Base-by-base conservation (phyloP, 176 grass and related monocot genomes). In the Puya raimondii region DNA sequence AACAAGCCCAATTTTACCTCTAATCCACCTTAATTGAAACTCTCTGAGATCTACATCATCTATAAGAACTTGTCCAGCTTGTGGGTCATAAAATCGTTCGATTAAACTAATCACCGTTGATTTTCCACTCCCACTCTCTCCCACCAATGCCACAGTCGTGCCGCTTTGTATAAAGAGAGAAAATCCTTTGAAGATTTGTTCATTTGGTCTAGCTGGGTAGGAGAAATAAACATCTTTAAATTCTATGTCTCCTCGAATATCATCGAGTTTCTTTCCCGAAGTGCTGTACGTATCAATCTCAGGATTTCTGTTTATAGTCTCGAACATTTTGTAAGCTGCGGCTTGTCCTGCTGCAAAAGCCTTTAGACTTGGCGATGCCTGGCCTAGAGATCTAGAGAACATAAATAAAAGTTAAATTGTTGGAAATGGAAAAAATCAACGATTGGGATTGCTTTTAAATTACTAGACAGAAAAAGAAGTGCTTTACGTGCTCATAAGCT, bases 1-100 rank as follows among this genome's bases (percentile, higher is more conserved):
- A 49, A 96, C 91, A 80, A 96, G 87, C 69, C 91, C 87, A 16
- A 96, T 96, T 82, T 96, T 96, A 17, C 87, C 80, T 85, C 91
- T 85, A 52, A 96, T 85, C 91, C 91, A 96, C 50, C 79, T 82
- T 48, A 96, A 75, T 53, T 96, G 91, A 52, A 90, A 96, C 51
- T 96, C 87, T 74, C 84, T 96, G 63, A 96, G 80, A 72, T 96
- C 81, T 0, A 83, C 57, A 18, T 83, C 81, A 64, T 96, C 91
- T 69, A 96, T 96, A 49, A 96, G 74, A 68, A 96, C 84, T 67
- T 87, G 64, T 10, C 91, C 91, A 67, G 69, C 50, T 33, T 79
- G 73, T 14, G 91, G 87, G 29, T 96, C 91, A 21, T 96, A 96
- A 83, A 96, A 96, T 26, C 91, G 57, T 77, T 96, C 91, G 0